Percentiles rank a stretch among this genome's conserved stretches.
phyloP scores from a whole-genome alignment of 805 yeast genomes.

The Cyberlindnera nakhonratchasimensis region DNA sequence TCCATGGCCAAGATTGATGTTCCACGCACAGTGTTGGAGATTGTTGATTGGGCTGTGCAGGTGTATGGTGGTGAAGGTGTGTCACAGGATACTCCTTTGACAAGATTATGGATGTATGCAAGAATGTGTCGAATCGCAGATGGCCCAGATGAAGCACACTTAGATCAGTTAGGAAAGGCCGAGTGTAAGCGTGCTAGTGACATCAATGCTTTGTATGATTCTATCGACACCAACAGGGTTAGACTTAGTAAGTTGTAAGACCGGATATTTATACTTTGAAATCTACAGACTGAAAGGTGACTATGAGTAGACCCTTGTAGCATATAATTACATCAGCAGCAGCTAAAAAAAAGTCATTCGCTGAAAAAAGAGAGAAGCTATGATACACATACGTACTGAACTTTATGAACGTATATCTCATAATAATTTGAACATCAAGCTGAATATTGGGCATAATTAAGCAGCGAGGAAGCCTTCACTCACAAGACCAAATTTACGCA shows the following conservation, averaged over 20 bases:
- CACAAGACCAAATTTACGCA: slow-evolving; percentile 52
- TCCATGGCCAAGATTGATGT: slow-evolving; percentile 62
- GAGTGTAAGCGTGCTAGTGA: slow-evolving; percentile 37
- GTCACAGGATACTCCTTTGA: slow-evolving; percentile 56
- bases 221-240: slow-evolving; percentile 18
- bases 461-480: slow-evolving; percentile 45
- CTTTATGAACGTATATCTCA: not conserved
- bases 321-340: not conserved
- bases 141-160: slow-evolving; percentile 68
- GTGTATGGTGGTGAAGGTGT: slow-evolving; percentile 65
- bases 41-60: slow-evolving; percentile 62
- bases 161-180: slow-evolving; percentile 50
- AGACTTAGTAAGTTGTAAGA: slow-evolving; percentile 20
- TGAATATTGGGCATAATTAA: not conserved
- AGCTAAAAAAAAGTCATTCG: no score
- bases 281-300: not conserved
- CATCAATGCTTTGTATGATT: slow-evolving; percentile 34
- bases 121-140: slow-evolving; percentile 63
- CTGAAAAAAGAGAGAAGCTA: no score
- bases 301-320: not conserved
- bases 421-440: not conserved
- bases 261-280: not conserved
- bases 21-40: slow-evolving; percentile 49
- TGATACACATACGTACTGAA: not conserved
- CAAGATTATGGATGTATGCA: slow-evolving; percentile 46